Conservation (phyloP, 2,329 filamentous ascomycete species). For the Stagonosporopsis tanaceti region DNA sequence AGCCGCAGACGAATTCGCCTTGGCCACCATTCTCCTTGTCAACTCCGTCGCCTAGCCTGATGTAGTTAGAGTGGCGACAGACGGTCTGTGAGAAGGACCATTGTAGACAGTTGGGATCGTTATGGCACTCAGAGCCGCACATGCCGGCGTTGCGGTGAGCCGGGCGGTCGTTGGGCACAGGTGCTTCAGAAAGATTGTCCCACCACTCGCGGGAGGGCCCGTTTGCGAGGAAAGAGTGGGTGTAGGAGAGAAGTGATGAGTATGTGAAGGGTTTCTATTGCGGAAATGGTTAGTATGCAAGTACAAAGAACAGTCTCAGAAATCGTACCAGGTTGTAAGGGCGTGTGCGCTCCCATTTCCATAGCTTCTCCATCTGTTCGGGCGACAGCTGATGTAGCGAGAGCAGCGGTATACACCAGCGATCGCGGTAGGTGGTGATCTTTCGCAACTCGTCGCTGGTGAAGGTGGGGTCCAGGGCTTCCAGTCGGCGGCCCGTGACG, state of each 20-base stretch:
- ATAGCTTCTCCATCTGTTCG: constrained; percentile 59
- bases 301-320: not conserved
- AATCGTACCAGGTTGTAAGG: constrained; percentile 43
- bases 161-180: constrained; percentile 46
- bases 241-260: constrained; percentile 50
- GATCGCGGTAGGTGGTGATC: constrained; percentile 49
- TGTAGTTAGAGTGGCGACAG: constrained; percentile 49
- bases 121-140: constrained; percentile 46
- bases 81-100: constrained; percentile 50
- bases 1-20: constrained; percentile 49
- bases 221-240: constrained; percentile 44
- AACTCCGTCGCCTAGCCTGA: constrained; percentile 46
- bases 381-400: constrained; percentile 51
- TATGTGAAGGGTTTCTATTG: constrained; percentile 48
- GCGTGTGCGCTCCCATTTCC: constrained; percentile 56
- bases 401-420: constrained; percentile 56
- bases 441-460: constrained; percentile 59
- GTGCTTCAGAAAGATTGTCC: constrained; percentile 46
- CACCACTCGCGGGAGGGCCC: constrained; percentile 45
- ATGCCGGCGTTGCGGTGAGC: constrained; percentile 44
- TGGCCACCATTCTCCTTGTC: constrained; percentile 44
- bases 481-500: constrained; percentile 44
- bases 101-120: constrained; percentile 45
- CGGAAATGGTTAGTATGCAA: not conserved
- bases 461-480: constrained; percentile 51